phyloP scores from a whole-genome alignment of 257 asterid species.

The Ajuga chamaepitys region DNA sequence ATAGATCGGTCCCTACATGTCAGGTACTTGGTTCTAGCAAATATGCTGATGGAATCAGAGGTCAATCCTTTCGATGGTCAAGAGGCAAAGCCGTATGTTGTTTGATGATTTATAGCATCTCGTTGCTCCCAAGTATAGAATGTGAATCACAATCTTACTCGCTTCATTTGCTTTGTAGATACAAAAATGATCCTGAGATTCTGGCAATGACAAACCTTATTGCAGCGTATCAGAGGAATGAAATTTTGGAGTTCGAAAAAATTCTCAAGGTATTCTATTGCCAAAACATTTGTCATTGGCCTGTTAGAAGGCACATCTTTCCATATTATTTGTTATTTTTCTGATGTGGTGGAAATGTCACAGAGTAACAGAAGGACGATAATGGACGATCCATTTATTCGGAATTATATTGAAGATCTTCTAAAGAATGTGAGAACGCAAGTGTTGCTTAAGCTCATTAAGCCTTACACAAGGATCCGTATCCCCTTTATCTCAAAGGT shows the following conservation, averaged over 20 bases:
- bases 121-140: neutral
- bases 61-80: slow-evolving; percentile 99
- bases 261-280: slow-evolving; percentile 64
- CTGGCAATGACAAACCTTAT: slow-evolving; percentile 96
- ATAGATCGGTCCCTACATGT: neutral
- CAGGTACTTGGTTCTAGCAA: slow-evolving; percentile 97
- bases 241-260: slow-evolving; percentile 91
- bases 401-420: slow-evolving; percentile 98
- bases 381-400: slow-evolving; percentile 95
- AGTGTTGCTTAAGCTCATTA: slow-evolving; percentile 93
- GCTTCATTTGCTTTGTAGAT: slow-evolving; percentile 34
- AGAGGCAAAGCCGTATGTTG: slow-evolving; percentile 96
- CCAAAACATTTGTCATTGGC: slow-evolving; percentile 1
- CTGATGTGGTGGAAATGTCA: slow-evolving; percentile 10
- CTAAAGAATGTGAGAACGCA: slow-evolving; percentile 95
- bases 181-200: slow-evolving; percentile 94
- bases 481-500: slow-evolving; percentile 97
- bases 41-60: slow-evolving; percentile 97
- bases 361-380: slow-evolving; percentile 97
- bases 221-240: slow-evolving; percentile 95
- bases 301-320: slow-evolving; percentile 3
- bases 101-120: slow-evolving; percentile 13
- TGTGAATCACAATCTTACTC: neutral
- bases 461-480: slow-evolving; percentile 93
- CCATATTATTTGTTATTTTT: slow-evolving; percentile 1